Evolutionary conservation across 768 basidiomycete species (phyloP).

Genomic region (Lactarius trivialis): DNA sequence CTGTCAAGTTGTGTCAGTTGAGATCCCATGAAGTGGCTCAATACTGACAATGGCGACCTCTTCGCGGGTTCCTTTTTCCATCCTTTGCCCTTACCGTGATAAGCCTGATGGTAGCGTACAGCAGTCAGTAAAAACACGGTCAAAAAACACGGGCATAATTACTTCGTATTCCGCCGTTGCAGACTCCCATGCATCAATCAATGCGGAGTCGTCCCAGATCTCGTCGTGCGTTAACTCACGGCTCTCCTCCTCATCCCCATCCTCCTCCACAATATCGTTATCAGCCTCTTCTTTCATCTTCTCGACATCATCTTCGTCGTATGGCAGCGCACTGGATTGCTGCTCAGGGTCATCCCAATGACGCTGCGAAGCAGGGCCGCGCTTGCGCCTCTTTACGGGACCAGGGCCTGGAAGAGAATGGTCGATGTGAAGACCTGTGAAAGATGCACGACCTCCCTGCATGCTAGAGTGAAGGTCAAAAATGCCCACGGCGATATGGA

Average conservation of each 20-base stretch:
- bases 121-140: not conserved
- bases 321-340: conserved; percentile 27
- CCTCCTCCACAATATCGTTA: conserved; percentile 29
- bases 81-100: conserved; percentile 58
- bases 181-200: conserved; percentile 80
- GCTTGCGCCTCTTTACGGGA: conserved; percentile 22
- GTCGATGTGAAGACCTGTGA: conserved; percentile 6
- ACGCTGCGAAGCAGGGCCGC: conserved; percentile 23
- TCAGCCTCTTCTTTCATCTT: not conserved
- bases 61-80: conserved; percentile 70
- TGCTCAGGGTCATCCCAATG: conserved; percentile 42
- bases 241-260: conserved; percentile 45
- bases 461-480: conserved; percentile 8
- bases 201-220: conserved; percentile 81
- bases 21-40: not conserved
- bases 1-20: conserved; percentile 32
- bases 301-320: conserved; percentile 28
- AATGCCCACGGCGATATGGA: not conserved
- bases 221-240: conserved; percentile 63
- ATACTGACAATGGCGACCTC: conserved; percentile 65
- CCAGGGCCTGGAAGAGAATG: conserved; percentile 17
- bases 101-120: conserved; percentile 35
- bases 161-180: conserved; percentile 78
- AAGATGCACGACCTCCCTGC: conserved; percentile 17
- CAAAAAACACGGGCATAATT: conserved; percentile 17